Conservation (phyloP, 495 filamentous ascomycete species). For the Penicillium goetzii region DNA sequence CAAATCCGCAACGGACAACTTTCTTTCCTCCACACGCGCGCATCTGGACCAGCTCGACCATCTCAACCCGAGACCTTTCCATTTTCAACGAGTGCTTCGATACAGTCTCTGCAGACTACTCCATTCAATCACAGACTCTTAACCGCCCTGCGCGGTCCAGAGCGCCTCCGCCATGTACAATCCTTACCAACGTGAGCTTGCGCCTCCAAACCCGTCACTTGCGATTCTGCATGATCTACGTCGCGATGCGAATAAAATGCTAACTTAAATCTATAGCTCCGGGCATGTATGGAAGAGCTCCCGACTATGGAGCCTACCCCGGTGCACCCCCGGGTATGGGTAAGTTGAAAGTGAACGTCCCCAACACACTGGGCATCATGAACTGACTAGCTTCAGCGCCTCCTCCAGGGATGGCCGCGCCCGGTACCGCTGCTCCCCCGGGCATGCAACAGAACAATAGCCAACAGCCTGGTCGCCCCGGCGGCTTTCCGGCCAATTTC, state of each 20-base stretch:
- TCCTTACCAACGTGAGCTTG: conserved; percentile 71
- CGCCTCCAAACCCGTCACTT: conserved; percentile 8
- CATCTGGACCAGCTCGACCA: background rate
- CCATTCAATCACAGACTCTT: background rate
- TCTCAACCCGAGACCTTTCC: background rate
- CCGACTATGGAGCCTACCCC: conserved; percentile 73
- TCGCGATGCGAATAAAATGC: conserved; percentile 8
- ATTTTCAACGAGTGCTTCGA: background rate
- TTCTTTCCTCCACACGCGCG: conserved; percentile 14
- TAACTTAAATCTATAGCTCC: conserved; percentile 39
- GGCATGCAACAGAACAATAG: conserved; percentile 75
- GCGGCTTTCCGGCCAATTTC: conserved; percentile 80
- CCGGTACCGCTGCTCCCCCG: conserved; percentile 76
- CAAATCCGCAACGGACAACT: conserved; percentile 19
- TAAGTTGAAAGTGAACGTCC: conserved; percentile 43
- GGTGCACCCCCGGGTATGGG: conserved; percentile 87
- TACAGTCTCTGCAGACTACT: background rate
- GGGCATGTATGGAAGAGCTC: conserved; percentile 64
- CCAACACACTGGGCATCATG: conserved; percentile 2
- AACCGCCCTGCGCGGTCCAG: background rate
- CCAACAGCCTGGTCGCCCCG: conserved; percentile 71
- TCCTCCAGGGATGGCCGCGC: conserved; percentile 58
- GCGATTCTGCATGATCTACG: background rate
- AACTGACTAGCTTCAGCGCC: conserved; percentile 37
- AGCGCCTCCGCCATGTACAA: conserved; percentile 66